Conservation (phyloP, 2,329 filamentous ascomycete genomes). For the Beauveria varroae region DNA sequence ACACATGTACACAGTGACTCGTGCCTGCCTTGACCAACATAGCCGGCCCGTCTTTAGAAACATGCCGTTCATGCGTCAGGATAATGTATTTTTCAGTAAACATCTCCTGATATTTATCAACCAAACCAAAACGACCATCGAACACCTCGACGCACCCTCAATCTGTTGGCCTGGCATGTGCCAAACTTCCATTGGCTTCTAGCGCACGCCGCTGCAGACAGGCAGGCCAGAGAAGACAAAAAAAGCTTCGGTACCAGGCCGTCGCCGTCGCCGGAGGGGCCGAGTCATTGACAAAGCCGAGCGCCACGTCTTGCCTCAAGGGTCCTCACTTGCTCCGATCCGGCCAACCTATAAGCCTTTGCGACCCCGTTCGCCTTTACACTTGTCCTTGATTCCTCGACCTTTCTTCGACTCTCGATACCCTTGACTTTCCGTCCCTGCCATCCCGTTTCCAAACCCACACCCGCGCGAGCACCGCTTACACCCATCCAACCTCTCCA, state of each 20-base stretch:
- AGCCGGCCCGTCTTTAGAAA: too few species aligned
- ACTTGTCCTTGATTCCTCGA: not conserved
- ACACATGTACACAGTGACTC: too few species aligned
- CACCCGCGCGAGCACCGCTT: not conserved
- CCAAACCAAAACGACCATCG: too few species aligned
- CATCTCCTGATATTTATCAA: not conserved
- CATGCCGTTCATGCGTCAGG: too few species aligned
- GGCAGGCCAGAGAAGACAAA: not conserved
- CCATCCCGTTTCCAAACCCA: not conserved
- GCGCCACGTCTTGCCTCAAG: not conserved
- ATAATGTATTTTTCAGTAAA: not conserved
- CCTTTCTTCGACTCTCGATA: not conserved
- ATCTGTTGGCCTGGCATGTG: not conserved
- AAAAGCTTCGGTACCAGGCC: not conserved
- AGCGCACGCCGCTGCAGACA: not conserved
- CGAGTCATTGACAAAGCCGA: conserved; percentile 10
- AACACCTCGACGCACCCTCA: not conserved
- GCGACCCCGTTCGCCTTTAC: not conserved
- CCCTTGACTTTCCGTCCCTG: not conserved
- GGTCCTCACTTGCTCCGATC: not conserved
- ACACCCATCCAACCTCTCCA: not conserved
- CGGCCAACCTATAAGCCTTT: not conserved
- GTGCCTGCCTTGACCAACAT: too few species aligned
- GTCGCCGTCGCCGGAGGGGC: conserved; percentile 6
- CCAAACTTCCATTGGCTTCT: conserved; percentile 3